Percentiles rank a stretch among this genome's conserved stretches.
Conservation (phyloP, 1,139 yeast species). For the Protomyces pachydermus region DNA sequence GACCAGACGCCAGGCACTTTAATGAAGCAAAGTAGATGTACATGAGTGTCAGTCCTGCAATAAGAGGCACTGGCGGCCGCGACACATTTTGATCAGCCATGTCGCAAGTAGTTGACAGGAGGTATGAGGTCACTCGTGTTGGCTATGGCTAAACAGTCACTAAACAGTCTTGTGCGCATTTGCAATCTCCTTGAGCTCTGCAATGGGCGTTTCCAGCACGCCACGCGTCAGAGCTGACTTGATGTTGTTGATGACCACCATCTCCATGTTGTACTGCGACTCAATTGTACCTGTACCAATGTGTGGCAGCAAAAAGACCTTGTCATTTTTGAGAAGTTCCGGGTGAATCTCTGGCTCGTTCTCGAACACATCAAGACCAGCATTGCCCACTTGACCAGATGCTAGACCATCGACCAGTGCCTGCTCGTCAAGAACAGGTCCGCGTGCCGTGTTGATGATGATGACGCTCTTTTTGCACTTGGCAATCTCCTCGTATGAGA, state of each 20-base stretch:
- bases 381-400: constrained; percentile 61
- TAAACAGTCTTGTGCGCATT: constrained; percentile 3
- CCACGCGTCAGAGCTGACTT: constrained; percentile 50
- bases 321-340: constrained; percentile 40
- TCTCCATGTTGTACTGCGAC: constrained; percentile 56
- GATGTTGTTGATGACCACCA: constrained; percentile 48
- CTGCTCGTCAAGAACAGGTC: constrained; percentile 65
- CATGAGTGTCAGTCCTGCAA: background rate
- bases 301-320: constrained; percentile 59
- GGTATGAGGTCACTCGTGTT: background rate
- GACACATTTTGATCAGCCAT: too few species aligned
- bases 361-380: constrained; percentile 79
- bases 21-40: constrained; percentile 10
- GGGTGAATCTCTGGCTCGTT: constrained; percentile 58
- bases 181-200: constrained; percentile 6
- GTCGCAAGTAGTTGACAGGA: background rate
- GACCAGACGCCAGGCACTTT: constrained; percentile 2
- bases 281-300: constrained; percentile 61
- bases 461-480: constrained; percentile 67
- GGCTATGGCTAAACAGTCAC: background rate
- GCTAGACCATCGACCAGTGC: constrained; percentile 65
- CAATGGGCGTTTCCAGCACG: constrained; percentile 49
- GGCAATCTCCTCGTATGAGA: constrained; percentile 50
- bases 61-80: background rate
- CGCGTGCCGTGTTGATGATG: constrained; percentile 63